Evolutionary conservation across 1,284 basidiomycete genomes (phyloP).

Genomic region (Trametes polyzona): DNA sequence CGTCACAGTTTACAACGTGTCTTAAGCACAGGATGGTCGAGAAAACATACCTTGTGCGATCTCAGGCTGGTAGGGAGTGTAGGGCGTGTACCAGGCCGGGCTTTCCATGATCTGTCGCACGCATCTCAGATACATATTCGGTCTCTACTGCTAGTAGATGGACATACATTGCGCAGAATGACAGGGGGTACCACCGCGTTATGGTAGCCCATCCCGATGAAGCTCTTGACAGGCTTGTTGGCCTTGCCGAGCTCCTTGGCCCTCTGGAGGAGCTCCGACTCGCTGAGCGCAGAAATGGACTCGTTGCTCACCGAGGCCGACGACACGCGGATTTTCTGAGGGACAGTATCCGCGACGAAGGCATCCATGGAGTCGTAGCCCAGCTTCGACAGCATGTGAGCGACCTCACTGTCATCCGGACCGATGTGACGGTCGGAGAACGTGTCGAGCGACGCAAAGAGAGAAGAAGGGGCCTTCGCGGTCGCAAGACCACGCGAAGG

Average conservation of each 20-base stretch:
- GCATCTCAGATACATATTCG: background rate
- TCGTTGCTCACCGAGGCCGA: conserved; percentile 64
- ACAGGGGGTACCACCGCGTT: conserved; percentile 93
- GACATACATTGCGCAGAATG: conserved; percentile 85
- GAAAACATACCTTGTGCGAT: conserved; percentile 79
- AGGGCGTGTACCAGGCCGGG: conserved; percentile 98
- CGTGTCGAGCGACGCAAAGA: conserved; percentile 84
- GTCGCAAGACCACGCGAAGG: conserved; percentile 54
- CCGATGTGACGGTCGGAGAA: conserved; percentile 91
- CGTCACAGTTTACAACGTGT: conserved; percentile 15
- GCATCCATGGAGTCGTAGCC: conserved; percentile 88
- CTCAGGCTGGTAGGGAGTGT: conserved; percentile 94
- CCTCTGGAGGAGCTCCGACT: conserved; percentile 81
- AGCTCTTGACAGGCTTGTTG: conserved; percentile 89
- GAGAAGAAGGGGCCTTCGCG: conserved; percentile 57
- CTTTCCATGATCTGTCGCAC: conserved; percentile 86
- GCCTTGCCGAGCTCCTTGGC: conserved; percentile 77
- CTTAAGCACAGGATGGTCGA: background rate
- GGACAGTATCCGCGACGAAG: conserved; percentile 84
- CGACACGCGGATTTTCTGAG: conserved; percentile 76
- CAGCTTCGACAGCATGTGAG: conserved; percentile 78
- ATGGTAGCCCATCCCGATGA: conserved; percentile 99
- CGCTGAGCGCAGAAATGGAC: conserved; percentile 78
- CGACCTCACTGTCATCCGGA: conserved; percentile 77
- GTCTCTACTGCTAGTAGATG: background rate